Conservation (phyloP, 116 monocot species). For the Trichopus zeylanicus region DNA sequence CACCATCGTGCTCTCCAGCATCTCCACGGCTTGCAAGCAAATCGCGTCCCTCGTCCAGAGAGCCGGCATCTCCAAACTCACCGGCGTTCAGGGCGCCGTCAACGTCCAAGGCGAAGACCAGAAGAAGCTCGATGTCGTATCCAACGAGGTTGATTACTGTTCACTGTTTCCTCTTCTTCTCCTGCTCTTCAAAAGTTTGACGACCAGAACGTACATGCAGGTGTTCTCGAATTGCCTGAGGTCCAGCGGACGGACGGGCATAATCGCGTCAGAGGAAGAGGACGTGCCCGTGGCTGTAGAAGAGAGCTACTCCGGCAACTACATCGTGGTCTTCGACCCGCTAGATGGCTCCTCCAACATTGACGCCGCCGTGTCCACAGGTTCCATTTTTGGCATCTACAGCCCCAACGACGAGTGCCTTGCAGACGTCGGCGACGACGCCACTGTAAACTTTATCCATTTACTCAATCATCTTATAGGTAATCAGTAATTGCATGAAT, state of each 20-base stretch:
- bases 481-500: background rate
- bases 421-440: conserved; percentile 49
- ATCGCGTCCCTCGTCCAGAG: conserved; percentile 93
- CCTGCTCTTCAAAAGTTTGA: background rate
- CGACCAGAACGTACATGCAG: conserved; percentile 17
- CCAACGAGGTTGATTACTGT: conserved; percentile 53
- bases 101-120: conserved; percentile 93
- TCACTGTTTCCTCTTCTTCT: background rate
- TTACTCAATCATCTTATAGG: background rate
- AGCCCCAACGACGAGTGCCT: conserved; percentile 98
- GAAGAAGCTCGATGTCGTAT: conserved; percentile 96
- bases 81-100: conserved; percentile 81
- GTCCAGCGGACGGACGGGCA: conserved; percentile 89
- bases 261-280: conserved; percentile 97
- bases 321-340: conserved; percentile 95
- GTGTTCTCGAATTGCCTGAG: conserved; percentile 88
- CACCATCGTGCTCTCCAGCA: conserved; percentile 90
- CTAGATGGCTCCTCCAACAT: conserved; percentile 98
- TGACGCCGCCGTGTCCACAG: conserved; percentile 96
- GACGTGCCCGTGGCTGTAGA: conserved; percentile 97
- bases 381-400: conserved; percentile 99
- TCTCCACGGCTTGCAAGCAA: conserved; percentile 96
- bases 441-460: too few species aligned
- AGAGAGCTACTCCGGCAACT: conserved; percentile 99
- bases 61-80: conserved; percentile 81